Evolutionary conservation across 352 stramenopile species (phyloP), one percentile per base, ranked within the genome.

Genomic region (Hyphochytrium catenoides): DNA sequence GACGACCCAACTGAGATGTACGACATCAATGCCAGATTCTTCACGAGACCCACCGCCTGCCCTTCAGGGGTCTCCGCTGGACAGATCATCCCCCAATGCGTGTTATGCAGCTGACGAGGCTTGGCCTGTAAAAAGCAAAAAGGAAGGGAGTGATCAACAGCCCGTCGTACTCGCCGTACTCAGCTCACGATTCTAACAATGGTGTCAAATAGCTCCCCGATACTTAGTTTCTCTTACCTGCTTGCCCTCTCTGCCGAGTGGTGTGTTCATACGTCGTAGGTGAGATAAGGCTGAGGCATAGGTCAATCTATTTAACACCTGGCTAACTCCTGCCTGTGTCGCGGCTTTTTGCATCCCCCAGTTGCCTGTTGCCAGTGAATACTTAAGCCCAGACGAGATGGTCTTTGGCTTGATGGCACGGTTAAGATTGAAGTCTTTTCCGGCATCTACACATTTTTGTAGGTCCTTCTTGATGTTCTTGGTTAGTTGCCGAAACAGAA

Each of bases 11-110:
- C 75, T 8, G 79, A 94, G 45, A 98, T 95, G 54, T 98, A 95
- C 18, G 84, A 74, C 90, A 98, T 98, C 26, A 99, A 57, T 5
- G 91, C 89, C 43, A 99, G 57, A 59, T 99, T 99, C 65, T 95
- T 95, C 26, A 95, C 83, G 11, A 95, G 67, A 39, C 84, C 83
- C 34, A 90, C 71, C 33, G 85, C 82, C 44, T 95, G 78, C 22
- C 85, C 86, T 54, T 96, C 86, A 3, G 86, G 86, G 4, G 87
- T 95, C 51, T 96, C 83, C 22, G 79, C 82, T 0, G 68, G 71
- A 68, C 93, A 99, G 25, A 99, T 94, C 84, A 98, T 98, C 27
- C 93, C 93, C 91, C 91, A 99, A 58, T 99, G 93, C 37, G 91
- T 98, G 56, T 97, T 98, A 64, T 99, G 93, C 19, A 99, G 60